Evolutionary conservation across 345 rosid species (phyloP).

Genomic region (Trapa incisa): DNA sequence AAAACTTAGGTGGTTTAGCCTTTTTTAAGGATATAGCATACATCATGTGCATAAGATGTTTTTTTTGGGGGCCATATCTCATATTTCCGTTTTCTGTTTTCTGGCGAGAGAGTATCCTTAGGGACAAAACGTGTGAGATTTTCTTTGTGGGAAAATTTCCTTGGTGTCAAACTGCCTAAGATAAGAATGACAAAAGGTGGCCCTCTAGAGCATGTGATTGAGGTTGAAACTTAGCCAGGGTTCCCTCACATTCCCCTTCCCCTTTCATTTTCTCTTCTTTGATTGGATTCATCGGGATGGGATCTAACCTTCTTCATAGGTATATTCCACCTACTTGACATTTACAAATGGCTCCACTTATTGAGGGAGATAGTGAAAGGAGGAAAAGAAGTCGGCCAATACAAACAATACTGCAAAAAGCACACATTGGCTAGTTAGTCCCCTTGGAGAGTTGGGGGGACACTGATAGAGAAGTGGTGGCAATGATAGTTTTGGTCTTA

Average conservation of each 20-base stretch:
- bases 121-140: slow-evolving; percentile 25
- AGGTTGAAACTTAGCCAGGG: slow-evolving; percentile 14
- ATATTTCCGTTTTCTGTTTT: not conserved
- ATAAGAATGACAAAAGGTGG: slow-evolving; percentile 23
- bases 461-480: not conserved
- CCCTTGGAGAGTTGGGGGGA: not conserved
- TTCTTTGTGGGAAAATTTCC: slow-evolving; percentile 6
- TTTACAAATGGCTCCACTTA: not conserved
- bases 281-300: slow-evolving; percentile 20
- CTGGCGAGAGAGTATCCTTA: slow-evolving; percentile 12
- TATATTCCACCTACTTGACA: not conserved
- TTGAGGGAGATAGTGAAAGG: not conserved
- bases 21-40: slow-evolving; percentile 5
- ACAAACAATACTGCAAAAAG: not conserved
- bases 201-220: slow-evolving; percentile 27
- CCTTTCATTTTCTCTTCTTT: not conserved
- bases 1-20: slow-evolving; percentile 13
- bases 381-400: not conserved
- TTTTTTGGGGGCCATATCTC: not conserved
- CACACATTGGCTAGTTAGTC: not conserved
- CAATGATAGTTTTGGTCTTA: not conserved
- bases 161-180: slow-evolving; percentile 25
- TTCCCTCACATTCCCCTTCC: not conserved
- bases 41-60: slow-evolving; percentile 3
- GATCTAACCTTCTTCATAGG: not conserved